Base-by-base conservation (phyloP, 768 basidiomycete genomes). In the Panaeolus cyanescens region DNA sequence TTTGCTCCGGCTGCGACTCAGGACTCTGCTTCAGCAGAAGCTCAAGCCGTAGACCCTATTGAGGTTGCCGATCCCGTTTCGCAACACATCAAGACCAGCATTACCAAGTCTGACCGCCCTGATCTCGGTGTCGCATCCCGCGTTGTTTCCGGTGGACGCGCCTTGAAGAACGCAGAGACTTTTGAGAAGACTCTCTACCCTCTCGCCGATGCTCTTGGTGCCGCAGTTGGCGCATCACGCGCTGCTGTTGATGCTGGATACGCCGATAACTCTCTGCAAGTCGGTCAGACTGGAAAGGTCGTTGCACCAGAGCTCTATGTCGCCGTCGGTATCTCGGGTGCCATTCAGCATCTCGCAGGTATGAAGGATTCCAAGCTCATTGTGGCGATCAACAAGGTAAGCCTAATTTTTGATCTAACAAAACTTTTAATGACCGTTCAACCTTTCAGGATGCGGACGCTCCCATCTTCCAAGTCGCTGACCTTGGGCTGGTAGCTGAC, bases 281-380 rank as follows among this genome's bases (percentile, higher is more conserved):
- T 99, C n/a, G 97, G 97, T 22, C 97, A 99, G 80, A 99, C 97
- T 0, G 97, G 97, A 59, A 99, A 99, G 77, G 92, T 99, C 33
- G 96, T 99, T 40, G 96, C 97, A 2, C 96, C 97, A 0, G 93
- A 96, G 71, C 79, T 99, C 57, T 99, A 99, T 76, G 85, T 99
- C 75, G 97, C 97, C 3, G 76, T 99, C 54, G 97, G 97, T 55
- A 99, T 99, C 67, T 97, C 95, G 8, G 97, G 97, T 17, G 97
- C 97, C 13, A 99, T 99, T 68, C 97, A 99, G 77, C 97, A 99
- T 79, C 80, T 99, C 58, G 97, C 97, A 20, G 97, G 97, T 8
- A 99, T 99, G 97, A 99, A 99, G 74, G 97, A 98, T 70, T 95
- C 93, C 10, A 99, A 99, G 79, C 81, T 98, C 64, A 99, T 99